Conservation (phyloP, 164 flowering plant species). For the Nymphaea thermarum region DNA sequence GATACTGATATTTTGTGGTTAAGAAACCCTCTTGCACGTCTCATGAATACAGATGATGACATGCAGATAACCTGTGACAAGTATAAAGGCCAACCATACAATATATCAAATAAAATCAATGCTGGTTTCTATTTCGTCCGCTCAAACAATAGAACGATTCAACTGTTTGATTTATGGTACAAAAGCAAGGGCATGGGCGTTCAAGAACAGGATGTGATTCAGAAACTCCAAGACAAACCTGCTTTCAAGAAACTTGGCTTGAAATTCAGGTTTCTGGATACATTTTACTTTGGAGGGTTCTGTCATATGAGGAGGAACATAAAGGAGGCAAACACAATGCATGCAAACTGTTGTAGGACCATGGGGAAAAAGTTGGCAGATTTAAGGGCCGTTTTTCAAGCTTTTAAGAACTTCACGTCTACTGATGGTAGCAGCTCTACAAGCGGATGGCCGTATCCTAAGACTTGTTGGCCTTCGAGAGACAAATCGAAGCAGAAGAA, state of each 20-base stretch:
- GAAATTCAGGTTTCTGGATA: constrained; percentile 26
- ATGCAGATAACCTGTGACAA: constrained; percentile 48
- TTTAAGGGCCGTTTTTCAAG: constrained; percentile 24
- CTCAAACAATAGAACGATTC: constrained; percentile 47
- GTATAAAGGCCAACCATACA: constrained; percentile 25
- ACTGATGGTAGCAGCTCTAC: not conserved
- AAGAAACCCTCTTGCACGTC: constrained; percentile 32
- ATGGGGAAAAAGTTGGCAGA: constrained; percentile 43
- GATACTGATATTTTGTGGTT: constrained; percentile 67
- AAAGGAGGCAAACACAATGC: constrained; percentile 34
- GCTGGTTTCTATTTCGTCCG: constrained; percentile 50
- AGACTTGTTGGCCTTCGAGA: too few relatives aligned
- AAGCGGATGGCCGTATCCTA: too few relatives aligned
- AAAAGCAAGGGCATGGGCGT: constrained; percentile 25
- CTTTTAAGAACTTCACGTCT: constrained; percentile 31
- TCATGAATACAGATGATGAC: constrained; percentile 25
- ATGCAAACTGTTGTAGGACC: constrained; percentile 62
- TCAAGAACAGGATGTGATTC: constrained; percentile 70
- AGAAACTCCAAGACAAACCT: constrained; percentile 15
- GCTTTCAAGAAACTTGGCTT: constrained; percentile 16
- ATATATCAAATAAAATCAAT: constrained; percentile 25
- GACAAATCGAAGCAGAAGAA: too few relatives aligned
- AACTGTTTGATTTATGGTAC: constrained; percentile 41
- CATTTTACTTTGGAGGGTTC: constrained; percentile 50
- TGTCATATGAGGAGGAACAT: constrained; percentile 36